Base-by-base conservation (phyloP, 805 yeast genomes). In the Metschnikowia kunwiensis region DNA sequence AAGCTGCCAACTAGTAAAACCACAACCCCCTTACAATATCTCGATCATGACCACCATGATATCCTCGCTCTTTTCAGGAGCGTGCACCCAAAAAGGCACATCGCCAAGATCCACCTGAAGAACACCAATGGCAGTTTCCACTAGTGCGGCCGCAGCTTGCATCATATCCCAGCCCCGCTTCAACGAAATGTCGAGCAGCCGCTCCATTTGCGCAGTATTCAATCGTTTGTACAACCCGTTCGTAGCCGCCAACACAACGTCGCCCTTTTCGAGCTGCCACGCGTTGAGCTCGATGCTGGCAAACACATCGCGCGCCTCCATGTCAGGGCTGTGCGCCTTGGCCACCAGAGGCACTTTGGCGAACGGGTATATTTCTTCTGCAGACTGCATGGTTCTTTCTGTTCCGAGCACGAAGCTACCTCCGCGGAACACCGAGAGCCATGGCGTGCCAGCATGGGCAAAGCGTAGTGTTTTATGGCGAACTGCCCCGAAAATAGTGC, bases 191-290 rank as follows among this genome's bases (percentile, higher is more conserved):
- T 17, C 15, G 5, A 34, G 10, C 4, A 32, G 20, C 24, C 13
- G 15, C n/a, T 4, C 14, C 5, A 34, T 28, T 9, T 34, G 22
- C 6, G 11, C 28, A 5, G 18, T 10, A 21, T 19, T 23, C 37
- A 34, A n/a, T 10, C 37, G 27, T 18, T 23, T 34, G 18, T 22
- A 27, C 24, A 34, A 27, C 10, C 37, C 37, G 11, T 34, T 17
- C 7, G 37, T 34, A 3, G 32, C 37, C 10, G 31, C 37, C 20
- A 34, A 27, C 7, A 34, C 17, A 11, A 34, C 18, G 25, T 34
- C 32, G 8, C 37, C 37, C 7, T 22, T 17, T 10, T 27, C 18
- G 15, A 34, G 24, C 6, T 17, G 13, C 29, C 29, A 27, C 5
- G 10, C 19, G 8, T 11, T 10, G 7, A 7, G 4, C 5, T 11